A percentile compares a stretch with the other conserved stretches of the same genome.
Evolutionary conservation across 1,284 basidiomycete genomes (phyloP).

Genomic region (Acaromyces ingoldii): DNA sequence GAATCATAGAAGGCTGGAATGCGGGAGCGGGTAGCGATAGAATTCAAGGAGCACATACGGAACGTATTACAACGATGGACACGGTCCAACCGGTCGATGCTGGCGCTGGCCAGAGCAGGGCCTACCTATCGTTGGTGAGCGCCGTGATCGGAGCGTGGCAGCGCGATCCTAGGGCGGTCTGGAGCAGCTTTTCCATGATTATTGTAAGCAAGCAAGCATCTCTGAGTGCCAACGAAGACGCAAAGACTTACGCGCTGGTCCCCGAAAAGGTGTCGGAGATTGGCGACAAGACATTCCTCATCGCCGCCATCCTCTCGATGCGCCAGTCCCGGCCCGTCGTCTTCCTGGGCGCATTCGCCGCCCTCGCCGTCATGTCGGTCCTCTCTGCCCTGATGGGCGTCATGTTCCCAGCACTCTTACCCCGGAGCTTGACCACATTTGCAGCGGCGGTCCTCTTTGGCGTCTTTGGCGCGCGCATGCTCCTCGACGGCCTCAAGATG

Average conservation of each 20-base stretch:
- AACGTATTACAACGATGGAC: too few species aligned
- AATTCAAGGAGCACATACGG: too few species aligned
- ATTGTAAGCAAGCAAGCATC: constrained; percentile 6
- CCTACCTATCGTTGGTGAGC: neutral
- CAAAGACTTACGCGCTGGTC: neutral
- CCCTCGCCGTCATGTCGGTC: constrained; percentile 74
- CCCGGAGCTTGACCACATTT: constrained; percentile 64
- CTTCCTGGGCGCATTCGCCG: constrained; percentile 81
- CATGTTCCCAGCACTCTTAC: constrained; percentile 41
- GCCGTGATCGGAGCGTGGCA: neutral
- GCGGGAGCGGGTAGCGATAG: too few species aligned
- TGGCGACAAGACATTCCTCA: constrained; percentile 97
- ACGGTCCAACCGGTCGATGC: too few species aligned
- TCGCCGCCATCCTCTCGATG: constrained; percentile 93
- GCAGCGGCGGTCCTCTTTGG: constrained; percentile 63
- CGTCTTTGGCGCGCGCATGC: constrained; percentile 42
- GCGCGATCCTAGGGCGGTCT: constrained; percentile 15
- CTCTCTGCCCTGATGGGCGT: constrained; percentile 46
- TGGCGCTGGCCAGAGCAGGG: too few species aligned
- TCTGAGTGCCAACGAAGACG: neutral
- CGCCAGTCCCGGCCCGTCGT: constrained; percentile 79
- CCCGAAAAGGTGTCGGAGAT: constrained; percentile 51
- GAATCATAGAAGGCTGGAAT: too few species aligned
- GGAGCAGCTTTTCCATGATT: constrained; percentile 19
- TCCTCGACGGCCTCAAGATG: constrained; percentile 36